phyloP scores from a whole-genome alignment of 305 asterid species.

The Salvia sclarea region DNA sequence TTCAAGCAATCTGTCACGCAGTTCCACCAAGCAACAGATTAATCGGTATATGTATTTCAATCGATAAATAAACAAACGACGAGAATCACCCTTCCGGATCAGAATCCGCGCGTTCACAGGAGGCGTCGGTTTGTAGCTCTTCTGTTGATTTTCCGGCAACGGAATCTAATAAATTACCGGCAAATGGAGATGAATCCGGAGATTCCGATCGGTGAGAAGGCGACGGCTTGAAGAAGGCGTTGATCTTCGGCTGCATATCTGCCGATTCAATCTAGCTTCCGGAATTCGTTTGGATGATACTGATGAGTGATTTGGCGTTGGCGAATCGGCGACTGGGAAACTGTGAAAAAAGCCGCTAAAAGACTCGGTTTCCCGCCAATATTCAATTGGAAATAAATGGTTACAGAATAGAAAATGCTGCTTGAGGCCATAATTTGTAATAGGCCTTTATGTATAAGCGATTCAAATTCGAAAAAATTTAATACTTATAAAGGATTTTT shows the following conservation, averaged over 20 bases:
- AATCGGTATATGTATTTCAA: not conserved
- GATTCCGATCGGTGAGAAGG: slow-evolving; percentile 34
- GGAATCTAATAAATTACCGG: slow-evolving; percentile 16
- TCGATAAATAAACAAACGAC: not conserved
- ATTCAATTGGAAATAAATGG: not conserved
- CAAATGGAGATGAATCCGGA: slow-evolving; percentile 29
- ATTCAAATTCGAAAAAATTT: too few species aligned
- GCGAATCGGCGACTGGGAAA: not conserved
- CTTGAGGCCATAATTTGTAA: too few species aligned
- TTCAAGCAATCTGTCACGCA: not conserved
- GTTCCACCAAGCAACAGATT: not conserved
- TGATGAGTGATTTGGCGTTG: not conserved
- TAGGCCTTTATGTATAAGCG: too few species aligned
- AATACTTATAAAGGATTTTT: too few species aligned
- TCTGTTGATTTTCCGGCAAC: slow-evolving; percentile 8
- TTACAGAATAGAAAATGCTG: too few species aligned
- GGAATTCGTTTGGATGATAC: not conserved
- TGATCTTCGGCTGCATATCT: slow-evolving; percentile 62
- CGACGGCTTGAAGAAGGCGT: slow-evolving; percentile 54
- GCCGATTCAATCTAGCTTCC: not conserved
- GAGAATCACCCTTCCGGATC: slow-evolving; percentile 34
- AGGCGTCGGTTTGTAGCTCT: slow-evolving; percentile 47
- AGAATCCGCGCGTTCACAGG: slow-evolving; percentile 40
- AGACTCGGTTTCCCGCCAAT: slow-evolving; percentile 1
- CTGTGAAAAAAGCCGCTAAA: not conserved